A percentile compares a stretch with the other conserved stretches of the same genome.
Conservation (phyloP, 805 yeast species). For the Komagataella mondaviorum region DNA sequence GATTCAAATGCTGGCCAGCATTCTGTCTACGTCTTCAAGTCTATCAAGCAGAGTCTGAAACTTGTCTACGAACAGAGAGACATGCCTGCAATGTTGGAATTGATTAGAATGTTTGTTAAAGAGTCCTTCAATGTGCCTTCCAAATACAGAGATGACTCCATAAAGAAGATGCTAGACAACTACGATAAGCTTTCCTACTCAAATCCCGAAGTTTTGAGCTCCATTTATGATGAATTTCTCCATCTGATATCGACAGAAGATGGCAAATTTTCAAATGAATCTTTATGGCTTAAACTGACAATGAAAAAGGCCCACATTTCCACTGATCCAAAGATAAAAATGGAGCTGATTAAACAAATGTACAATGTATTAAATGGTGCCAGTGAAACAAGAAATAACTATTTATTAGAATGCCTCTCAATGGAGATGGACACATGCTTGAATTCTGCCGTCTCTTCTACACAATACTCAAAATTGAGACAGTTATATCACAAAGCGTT, state of each 20-base stretch:
- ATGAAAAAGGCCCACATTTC: constrained; percentile 27
- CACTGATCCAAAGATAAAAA: constrained; percentile 14
- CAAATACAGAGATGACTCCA: constrained; percentile 15
- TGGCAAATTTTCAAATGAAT: constrained; percentile 13
- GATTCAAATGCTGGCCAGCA: constrained; percentile 1
- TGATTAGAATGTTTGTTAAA: constrained; percentile 10
- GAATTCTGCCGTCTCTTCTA: constrained; percentile 19
- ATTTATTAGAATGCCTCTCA: constrained; percentile 51
- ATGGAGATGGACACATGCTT: constrained; percentile 45
- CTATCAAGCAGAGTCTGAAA: constrained; percentile 20
- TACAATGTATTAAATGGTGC: constrained; percentile 21
- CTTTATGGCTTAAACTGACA: constrained; percentile 34
- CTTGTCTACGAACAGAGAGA: constrained; percentile 9
- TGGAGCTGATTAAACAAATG: constrained; percentile 19
- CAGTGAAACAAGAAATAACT: constrained; percentile 31
- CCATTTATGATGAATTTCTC: constrained; percentile 11
- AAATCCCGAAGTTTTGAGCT: constrained; percentile 6
- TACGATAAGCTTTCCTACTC: constrained; percentile 8
- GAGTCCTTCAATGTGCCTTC: constrained; percentile 7
- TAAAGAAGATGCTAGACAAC: constrained; percentile 15
- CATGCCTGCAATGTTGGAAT: constrained; percentile 5
- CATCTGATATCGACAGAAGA: constrained; percentile 2
- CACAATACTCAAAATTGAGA: constrained; percentile 20
- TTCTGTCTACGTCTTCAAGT: constrained; percentile 15
- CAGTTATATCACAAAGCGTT: constrained; percentile 34